Base-by-base conservation (phyloP, 129 eudicot species). In the Pseudognaphalium luteoalbum region DNA sequence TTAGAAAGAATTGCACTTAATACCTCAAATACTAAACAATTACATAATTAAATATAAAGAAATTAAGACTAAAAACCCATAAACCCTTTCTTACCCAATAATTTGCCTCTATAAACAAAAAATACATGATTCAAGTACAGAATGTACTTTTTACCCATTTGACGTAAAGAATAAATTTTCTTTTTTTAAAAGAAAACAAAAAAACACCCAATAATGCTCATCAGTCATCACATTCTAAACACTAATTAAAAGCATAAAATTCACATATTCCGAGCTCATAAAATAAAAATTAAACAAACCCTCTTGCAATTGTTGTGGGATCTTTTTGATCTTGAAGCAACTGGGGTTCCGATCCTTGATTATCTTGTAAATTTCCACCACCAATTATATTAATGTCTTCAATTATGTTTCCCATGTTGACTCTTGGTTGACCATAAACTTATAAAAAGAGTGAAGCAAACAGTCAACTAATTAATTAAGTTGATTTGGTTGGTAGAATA, bases 221-320 rank as follows among this genome's bases (percentile, higher is more conserved):
- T 9, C 50, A n/a, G 59, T 21, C 7, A 68, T 9, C 50, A n/a
- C 60, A 68, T 25, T 57, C 16, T 19, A 68, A 25, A 5, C 22
- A 57, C 61, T 71, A 29, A 78, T 37, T 50, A 72, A 7, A 51
- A 34, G 44, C 5, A 64, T 3, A 72, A 61, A 61, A 62, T 8
- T 35, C 54, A 50, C 14, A 44, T 21, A 4, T 20, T 61, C 20
- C n/a, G 62, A 62, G 12, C 7, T 22, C 17, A 29, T 28, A 29
- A 62, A 12, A 0, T 28, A 25, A 25, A 61, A 61, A 61, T 0
- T 2, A 0, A 68, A 17, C 66, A 52, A 66, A 80, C 83, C 65
- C 63, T 80, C 83, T 74, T 0, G 83, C 83, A 44, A 80, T 80
- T 16, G 64, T 74, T 59, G 75, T 58, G 16, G 83, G 83, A 73